phyloP scores from a whole-genome alignment of 805 yeast species.

The Metschnikowia vanudenii region DNA sequence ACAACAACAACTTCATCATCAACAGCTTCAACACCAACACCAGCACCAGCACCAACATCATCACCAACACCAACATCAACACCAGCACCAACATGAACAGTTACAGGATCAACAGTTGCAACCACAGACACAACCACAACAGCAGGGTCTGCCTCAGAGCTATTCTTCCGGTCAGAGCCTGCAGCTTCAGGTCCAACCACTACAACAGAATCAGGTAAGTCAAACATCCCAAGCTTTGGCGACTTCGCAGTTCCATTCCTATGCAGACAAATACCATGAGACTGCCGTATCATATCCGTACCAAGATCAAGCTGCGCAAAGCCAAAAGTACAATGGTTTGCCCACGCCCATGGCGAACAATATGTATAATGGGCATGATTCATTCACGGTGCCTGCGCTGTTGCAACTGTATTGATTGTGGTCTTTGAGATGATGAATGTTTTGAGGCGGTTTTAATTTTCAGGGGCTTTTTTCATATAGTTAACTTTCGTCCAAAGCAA shows the following conservation, averaged over 20 bases:
- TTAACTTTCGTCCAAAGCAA: too few relatives aligned
- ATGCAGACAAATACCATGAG: constrained; percentile 10
- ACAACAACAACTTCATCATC: too few relatives aligned
- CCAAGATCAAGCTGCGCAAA: constrained; percentile 3
- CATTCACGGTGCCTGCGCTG: constrained; percentile 11
- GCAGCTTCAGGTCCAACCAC: constrained; percentile 2
- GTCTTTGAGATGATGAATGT: neutral
- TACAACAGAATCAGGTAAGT: neutral
- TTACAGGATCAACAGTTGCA: too few relatives aligned
- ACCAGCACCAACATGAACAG: neutral
- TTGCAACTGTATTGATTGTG: constrained; percentile 12
- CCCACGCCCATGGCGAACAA: constrained; percentile 6
- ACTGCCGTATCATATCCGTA: constrained; percentile 3
- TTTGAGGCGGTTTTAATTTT: too few relatives aligned
- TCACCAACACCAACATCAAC: constrained; percentile 4
- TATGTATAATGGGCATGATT: constrained; percentile 6
- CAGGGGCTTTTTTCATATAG: too few relatives aligned
- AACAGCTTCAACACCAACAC: too few relatives aligned
- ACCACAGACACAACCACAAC: neutral
- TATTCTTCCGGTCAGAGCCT: constrained; percentile 1
- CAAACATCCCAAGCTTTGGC: constrained; percentile 1
- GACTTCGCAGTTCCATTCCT: constrained; percentile 5
- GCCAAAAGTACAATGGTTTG: constrained; percentile 7
- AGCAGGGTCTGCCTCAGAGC: constrained; percentile 1
- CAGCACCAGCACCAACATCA: too few relatives aligned